These are phyloP conservation scores for Lepidium sativum DNA, from an alignment of 345 rosid genomes.

Conservation along the genomic window DNA sequence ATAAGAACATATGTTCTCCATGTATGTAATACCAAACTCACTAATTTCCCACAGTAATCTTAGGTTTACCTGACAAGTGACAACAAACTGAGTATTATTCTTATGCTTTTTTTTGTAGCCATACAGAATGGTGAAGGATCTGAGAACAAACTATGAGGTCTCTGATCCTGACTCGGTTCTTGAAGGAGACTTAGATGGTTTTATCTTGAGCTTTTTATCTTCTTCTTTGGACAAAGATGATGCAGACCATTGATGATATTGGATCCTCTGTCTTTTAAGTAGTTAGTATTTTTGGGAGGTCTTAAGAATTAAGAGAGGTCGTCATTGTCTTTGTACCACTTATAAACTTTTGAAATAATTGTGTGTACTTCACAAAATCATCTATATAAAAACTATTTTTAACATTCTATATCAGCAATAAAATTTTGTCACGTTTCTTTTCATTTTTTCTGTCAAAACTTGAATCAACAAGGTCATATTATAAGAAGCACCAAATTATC, in stretches of 20 bases:
- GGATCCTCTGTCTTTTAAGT: background rate
- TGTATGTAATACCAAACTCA: conserved; percentile 35
- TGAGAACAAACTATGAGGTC: conserved; percentile 80
- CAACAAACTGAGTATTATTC: background rate
- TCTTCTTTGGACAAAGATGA: conserved; percentile 58
- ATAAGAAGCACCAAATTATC: too few species aligned
- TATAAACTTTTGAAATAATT: too few species aligned
- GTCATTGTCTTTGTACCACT: background rate
- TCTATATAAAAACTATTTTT: too few species aligned
- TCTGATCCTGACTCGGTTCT: conserved; percentile 86
- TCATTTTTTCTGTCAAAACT: too few species aligned
- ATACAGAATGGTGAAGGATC: conserved; percentile 92
- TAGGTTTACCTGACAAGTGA: background rate
- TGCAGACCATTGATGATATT: conserved; percentile 8
- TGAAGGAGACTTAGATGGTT: conserved; percentile 81
- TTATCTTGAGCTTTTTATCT: conserved; percentile 74
- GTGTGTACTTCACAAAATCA: too few species aligned
- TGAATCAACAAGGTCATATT: too few species aligned
- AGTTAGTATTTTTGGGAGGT: background rate
- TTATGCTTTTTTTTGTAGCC: conserved; percentile 41
- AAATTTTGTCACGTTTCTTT: too few species aligned
- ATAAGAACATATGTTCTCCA: conserved; percentile 87
- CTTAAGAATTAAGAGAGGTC: background rate
- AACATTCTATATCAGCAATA: too few species aligned
- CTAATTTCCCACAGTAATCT: background rate